Conservation (phyloP, 164 flowering plant species). For the Sedum album region DNA sequence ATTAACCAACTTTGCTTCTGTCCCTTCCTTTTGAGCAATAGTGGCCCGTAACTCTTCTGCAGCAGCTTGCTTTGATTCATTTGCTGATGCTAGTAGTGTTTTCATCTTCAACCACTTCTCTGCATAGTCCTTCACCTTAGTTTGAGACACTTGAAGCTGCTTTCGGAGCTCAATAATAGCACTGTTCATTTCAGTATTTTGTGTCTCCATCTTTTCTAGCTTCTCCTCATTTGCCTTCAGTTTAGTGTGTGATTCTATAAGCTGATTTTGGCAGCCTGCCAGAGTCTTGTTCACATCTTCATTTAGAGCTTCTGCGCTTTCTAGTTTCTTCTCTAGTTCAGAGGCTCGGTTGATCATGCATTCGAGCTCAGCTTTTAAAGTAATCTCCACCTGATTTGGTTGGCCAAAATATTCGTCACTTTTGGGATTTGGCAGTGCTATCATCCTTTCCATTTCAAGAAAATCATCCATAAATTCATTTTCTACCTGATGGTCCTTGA, state of each 20-base stretch:
- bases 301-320: slow-evolving; percentile 17
- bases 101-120: slow-evolving; percentile 21
- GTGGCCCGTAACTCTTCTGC: slow-evolving; percentile 11
- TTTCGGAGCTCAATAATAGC: slow-evolving; percentile 17
- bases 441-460: slow-evolving; percentile 48
- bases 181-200: slow-evolving; percentile 12
- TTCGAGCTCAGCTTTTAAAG: slow-evolving; percentile 20
- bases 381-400: slow-evolving; percentile 10
- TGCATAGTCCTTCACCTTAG: slow-evolving; percentile 17
- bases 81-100: slow-evolving; percentile 19
- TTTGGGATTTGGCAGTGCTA: slow-evolving; percentile 15
- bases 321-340: slow-evolving; percentile 28
- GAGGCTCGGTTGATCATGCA: slow-evolving; percentile 13
- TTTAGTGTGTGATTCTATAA: background rate
- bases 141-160: slow-evolving; percentile 19
- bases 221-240: slow-evolving; percentile 21
- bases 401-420: slow-evolving; percentile 9
- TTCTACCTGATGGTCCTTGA: slow-evolving; percentile 13
- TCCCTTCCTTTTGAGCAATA: slow-evolving; percentile 14
- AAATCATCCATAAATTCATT: slow-evolving; percentile 45
- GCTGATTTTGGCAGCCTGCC: slow-evolving; percentile 16
- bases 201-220: slow-evolving; percentile 13
- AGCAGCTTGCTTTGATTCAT: slow-evolving; percentile 16
- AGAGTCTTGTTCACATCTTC: slow-evolving; percentile 18
- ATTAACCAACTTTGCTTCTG: slow-evolving; percentile 16